Evolutionary conservation across 768 basidiomycete genomes (phyloP), one percentile per base, ranked within the genome.

Genomic region (Leccinum arenicola): DNA sequence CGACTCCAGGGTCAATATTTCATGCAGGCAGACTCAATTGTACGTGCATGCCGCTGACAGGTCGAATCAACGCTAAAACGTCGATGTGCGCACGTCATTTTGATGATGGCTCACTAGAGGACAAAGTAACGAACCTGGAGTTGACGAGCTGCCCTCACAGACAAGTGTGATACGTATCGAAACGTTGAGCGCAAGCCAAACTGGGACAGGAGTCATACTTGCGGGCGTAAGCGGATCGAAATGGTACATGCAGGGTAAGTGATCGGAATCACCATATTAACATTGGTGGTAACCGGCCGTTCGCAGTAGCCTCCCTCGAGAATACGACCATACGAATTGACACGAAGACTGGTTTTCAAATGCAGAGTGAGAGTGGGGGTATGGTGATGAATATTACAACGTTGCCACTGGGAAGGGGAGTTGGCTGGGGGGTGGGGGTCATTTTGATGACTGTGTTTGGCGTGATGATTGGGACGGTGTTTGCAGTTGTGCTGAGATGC

Each of bases 401-500:
- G 53, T 56, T 56, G 57, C 33, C 36, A 1, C 33, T 52, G 8
- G 54, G 56, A 47, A 27, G 52, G 36, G 61, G 45, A 45, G 33
- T 17, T 17, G 56, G 40, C 60, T 88, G 88, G 76, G 91, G 90
- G 59, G 82, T 81, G 76, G 91, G 90, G 59, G 82, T 81, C 29
- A 85, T 79, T 48, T 89, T 71, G 93, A 91, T 95, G 50, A 15
- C 14, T 7, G 23, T 23, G 3, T 48, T 48, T 14, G 47, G 21
- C 21, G 47, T 48, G 14, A 14, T 48, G 47, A 21, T 48, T 48
- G 47, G 47, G 47, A 14, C 74, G 5, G 74, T 75, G 72, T 94
- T 94, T 6, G 89, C 84, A 4, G 74, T 68, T 65, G 83, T 86
- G 57, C 74, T 76, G 59, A 89, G 74, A 15, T 95, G 68, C 61